Evolutionary conservation across 1,139 yeast genomes (phyloP).

Genomic region (Candida sp.): DNA sequence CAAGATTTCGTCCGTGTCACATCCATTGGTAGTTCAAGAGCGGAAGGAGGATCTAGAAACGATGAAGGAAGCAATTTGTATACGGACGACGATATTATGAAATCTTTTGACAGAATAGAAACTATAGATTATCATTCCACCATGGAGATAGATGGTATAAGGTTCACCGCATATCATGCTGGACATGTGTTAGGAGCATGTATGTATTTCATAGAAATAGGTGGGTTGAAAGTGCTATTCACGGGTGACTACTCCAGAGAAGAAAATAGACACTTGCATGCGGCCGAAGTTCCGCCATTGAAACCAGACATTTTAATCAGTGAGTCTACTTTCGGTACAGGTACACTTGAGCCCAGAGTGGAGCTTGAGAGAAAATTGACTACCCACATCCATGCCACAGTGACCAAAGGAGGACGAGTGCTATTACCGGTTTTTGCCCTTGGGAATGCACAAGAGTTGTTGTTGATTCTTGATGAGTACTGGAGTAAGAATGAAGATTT

Average conservation of each 20-base stretch:
- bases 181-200: conserved; percentile 99
- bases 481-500: conserved; percentile 89
- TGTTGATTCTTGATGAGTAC: conserved; percentile 90
- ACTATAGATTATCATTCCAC: conserved; percentile 97
- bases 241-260: conserved; percentile 98
- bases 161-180: conserved; percentile 98
- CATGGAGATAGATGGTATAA: conserved; percentile 88
- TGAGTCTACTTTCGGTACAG: conserved; percentile 98
- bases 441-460: conserved; percentile 95
- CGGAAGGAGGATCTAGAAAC: conserved; percentile 24
- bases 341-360: conserved; percentile 89
- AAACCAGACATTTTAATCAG: conserved; percentile 91
- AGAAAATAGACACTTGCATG: conserved; percentile 91
- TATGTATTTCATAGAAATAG: conserved; percentile 94
- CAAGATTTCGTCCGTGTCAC: conserved; percentile 96
- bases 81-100: conserved; percentile 88
- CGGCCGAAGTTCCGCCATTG: conserved; percentile 93
- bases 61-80: conserved; percentile 56
- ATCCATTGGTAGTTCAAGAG: conserved; percentile 52
- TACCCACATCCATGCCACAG: conserved; percentile 80
- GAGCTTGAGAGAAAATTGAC: conserved; percentile 87
- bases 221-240: conserved; percentile 85
- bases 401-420: conserved; percentile 90
- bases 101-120: conserved; percentile 89
- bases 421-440: conserved; percentile 94